Evolutionary conservation across 2,329 filamentous ascomycete genomes (phyloP).

Genomic region (Moelleriella libera): DNA sequence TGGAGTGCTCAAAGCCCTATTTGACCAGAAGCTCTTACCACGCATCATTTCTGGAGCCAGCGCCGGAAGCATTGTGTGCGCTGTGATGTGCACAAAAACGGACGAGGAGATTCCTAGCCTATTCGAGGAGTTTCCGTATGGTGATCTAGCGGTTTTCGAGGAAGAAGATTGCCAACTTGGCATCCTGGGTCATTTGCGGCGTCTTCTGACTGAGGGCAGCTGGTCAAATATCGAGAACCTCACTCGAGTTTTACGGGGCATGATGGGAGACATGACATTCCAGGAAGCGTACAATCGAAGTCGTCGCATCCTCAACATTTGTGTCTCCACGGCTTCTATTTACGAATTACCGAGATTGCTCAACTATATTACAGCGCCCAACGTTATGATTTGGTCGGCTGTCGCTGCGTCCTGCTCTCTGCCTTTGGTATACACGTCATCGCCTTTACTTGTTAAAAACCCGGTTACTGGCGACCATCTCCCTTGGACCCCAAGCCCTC

Average conservation of each 20-base stretch:
- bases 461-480: constrained; percentile 61
- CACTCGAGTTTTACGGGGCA: constrained; percentile 62
- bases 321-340: constrained; percentile 74
- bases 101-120: constrained; percentile 65
- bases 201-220: constrained; percentile 67
- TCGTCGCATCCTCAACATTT: constrained; percentile 81
- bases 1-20: constrained; percentile 71
- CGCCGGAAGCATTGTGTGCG: constrained; percentile 73
- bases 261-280: constrained; percentile 85
- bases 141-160: constrained; percentile 72
- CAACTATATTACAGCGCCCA: constrained; percentile 87
- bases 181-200: constrained; percentile 52
- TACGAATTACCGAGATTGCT: constrained; percentile 78
- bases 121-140: constrained; percentile 57
- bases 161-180: constrained; percentile 43
- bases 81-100: constrained; percentile 63
- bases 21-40: constrained; percentile 60
- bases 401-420: constrained; percentile 94
- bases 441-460: constrained; percentile 71
- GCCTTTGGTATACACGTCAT: constrained; percentile 70
- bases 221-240: constrained; percentile 78
- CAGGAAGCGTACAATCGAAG: constrained; percentile 95
- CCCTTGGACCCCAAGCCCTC: constrained; percentile 75
- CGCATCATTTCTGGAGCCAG: constrained; percentile 81
- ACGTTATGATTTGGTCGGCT: constrained; percentile 92